phyloP scores from a whole-genome alignment of 2,329 filamentous ascomycete species.

The Hirsutella minnesotensis region DNA sequence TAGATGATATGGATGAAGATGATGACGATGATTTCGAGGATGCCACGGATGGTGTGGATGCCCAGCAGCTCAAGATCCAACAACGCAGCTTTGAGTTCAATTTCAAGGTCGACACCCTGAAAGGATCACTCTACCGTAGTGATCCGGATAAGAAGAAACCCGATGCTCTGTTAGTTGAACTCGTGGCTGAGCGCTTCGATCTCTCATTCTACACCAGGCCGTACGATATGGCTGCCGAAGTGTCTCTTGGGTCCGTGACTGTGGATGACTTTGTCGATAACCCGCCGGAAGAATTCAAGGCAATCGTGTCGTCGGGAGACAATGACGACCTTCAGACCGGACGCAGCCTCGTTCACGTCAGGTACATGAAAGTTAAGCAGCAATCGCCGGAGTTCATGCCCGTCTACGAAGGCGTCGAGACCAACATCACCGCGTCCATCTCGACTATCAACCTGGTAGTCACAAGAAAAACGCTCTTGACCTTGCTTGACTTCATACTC shows the following conservation, averaged over 20 bases:
- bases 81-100: constrained; percentile 93
- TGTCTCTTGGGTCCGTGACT: constrained; percentile 73
- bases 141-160: constrained; percentile 65
- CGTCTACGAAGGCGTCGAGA: constrained; percentile 86
- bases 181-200: constrained; percentile 81
- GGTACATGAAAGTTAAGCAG: constrained; percentile 79
- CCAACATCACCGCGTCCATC: constrained; percentile 79
- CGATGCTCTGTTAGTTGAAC: constrained; percentile 76
- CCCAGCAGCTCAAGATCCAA: constrained; percentile 58
- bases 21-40: constrained; percentile 58
- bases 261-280: constrained; percentile 94
- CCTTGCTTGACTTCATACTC: constrained; percentile 85
- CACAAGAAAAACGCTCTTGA: constrained; percentile 83
- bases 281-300: constrained; percentile 82
- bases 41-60: constrained; percentile 42
- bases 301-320: constrained; percentile 81
- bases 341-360: constrained; percentile 75
- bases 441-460: constrained; percentile 96
- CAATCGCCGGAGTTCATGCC: constrained; percentile 88
- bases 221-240: constrained; percentile 88
- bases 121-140: constrained; percentile 82
- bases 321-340: constrained; percentile 61
- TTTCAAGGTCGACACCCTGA: constrained; percentile 88
- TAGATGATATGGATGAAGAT: constrained; percentile 60
- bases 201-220: constrained; percentile 79